phyloP scores from a whole-genome alignment of 2,329 filamentous ascomycete genomes.

The Emmonsiellopsis sp. region DNA sequence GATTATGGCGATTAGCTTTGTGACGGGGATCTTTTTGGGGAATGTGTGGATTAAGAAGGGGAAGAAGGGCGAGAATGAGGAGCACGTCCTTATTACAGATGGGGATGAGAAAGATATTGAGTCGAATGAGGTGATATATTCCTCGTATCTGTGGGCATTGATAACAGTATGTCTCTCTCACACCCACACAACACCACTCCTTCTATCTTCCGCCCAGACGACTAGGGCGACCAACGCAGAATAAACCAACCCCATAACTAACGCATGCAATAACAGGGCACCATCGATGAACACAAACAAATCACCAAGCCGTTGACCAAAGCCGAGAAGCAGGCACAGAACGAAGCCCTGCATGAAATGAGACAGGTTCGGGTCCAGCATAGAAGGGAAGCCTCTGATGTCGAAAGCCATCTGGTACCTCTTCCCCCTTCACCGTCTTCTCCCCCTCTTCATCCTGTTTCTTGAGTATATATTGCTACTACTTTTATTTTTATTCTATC shows the following conservation, averaged over 20 bases:
- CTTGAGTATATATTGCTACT: not conserved
- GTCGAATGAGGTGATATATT: slow-evolving; percentile 22
- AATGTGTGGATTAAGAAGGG: slow-evolving; percentile 43
- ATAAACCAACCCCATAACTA: not conserved
- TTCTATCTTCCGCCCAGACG: not conserved
- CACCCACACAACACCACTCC: not conserved
- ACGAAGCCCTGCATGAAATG: slow-evolving; percentile 9
- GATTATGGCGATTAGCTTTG: slow-evolving; percentile 43
- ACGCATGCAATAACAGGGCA: slow-evolving; percentile 11
- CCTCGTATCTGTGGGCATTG: slow-evolving; percentile 23
- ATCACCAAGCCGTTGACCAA: slow-evolving; percentile 14
- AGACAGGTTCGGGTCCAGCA: slow-evolving; percentile 3
- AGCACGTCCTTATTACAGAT: slow-evolving; percentile 1
- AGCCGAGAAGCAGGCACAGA: slow-evolving; percentile 12
- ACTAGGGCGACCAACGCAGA: too few relatives aligned
- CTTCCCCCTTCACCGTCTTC: not conserved
- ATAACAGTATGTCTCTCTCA: slow-evolving; percentile 15
- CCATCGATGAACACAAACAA: slow-evolving; percentile 17
- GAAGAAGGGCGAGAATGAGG: slow-evolving; percentile 15
- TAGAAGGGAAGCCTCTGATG: not conserved
- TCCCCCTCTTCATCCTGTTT: slow-evolving; percentile 1
- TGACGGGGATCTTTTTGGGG: slow-evolving; percentile 38
- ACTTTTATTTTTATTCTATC: not conserved
- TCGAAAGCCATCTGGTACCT: not conserved
- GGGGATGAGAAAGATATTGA: slow-evolving; percentile 7